Evolutionary conservation across 768 basidiomycete species (phyloP).

Genomic region (Tricholoma sp.): DNA sequence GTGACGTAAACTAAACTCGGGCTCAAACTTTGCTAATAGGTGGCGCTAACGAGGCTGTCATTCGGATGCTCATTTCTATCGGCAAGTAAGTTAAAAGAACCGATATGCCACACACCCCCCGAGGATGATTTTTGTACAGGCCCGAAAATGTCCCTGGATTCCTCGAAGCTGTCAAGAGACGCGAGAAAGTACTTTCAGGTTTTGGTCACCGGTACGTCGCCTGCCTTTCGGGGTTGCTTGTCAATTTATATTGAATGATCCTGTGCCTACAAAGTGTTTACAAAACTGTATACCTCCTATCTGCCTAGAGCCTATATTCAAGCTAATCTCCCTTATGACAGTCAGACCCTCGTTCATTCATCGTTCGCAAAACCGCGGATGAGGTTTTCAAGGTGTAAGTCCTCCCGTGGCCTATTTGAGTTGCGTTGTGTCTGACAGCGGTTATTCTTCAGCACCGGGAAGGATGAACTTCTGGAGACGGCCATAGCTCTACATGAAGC

Average conservation of each 20-base stretch:
- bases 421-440: neutral
- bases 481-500: conserved; percentile 86
- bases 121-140: conserved; percentile 26
- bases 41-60: conserved; percentile 91
- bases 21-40: conserved; percentile 32
- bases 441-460: conserved; percentile 58
- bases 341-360: conserved; percentile 89
- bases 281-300: conserved; percentile 49
- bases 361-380: conserved; percentile 85
- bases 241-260: neutral
- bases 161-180: conserved; percentile 79
- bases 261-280: conserved; percentile 46
- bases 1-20: neutral
- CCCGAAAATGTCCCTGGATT: conserved; percentile 83
- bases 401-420: neutral
- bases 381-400: conserved; percentile 85
- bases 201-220: conserved; percentile 74
- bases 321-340: conserved; percentile 22
- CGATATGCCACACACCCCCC: neutral
- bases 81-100: conserved; percentile 50
- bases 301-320: neutral
- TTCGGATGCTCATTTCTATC: conserved; percentile 88
- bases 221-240: neutral
- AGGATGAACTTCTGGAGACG: conserved; percentile 79
- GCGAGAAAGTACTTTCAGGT: conserved; percentile 85